Evolutionary conservation across 352 stramenopile species (phyloP).

Genomic region (Phytophthora colocasiae): DNA sequence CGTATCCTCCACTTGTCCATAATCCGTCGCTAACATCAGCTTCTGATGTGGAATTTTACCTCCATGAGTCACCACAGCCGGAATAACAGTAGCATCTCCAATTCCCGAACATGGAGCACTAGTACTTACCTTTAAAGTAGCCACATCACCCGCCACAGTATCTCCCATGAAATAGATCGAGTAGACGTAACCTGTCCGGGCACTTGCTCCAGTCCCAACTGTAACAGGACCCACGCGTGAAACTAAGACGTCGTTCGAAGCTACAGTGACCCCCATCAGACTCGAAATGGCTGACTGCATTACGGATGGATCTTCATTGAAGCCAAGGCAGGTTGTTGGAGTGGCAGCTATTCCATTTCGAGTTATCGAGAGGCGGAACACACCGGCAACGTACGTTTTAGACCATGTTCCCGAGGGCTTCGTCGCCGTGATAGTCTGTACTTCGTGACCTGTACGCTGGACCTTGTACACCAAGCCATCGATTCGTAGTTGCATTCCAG

Average conservation of each 20-base stretch:
- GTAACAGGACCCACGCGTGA: constrained; percentile 55
- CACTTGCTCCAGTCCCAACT: constrained; percentile 27
- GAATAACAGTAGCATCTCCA: constrained; percentile 25
- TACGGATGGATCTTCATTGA: constrained; percentile 36
- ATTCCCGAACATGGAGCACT: constrained; percentile 34
- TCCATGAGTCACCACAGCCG: constrained; percentile 76
- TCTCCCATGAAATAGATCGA: constrained; percentile 93
- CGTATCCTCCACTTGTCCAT: constrained; percentile 64
- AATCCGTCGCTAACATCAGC: constrained; percentile 84
- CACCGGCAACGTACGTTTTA: constrained; percentile 6
- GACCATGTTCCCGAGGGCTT: constrained; percentile 41
- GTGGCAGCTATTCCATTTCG: constrained; percentile 36
- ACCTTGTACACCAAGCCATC: constrained; percentile 90
- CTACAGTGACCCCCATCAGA: constrained; percentile 4
- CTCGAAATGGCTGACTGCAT: constrained; percentile 23
- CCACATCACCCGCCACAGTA: constrained; percentile 86
- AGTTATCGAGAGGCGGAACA: constrained; percentile 55
- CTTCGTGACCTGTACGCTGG: constrained; percentile 88
- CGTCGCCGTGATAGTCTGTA: constrained; percentile 80
- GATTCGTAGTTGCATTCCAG: constrained; percentile 89
- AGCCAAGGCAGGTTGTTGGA: constrained; percentile 49
- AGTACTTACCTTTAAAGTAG: constrained; percentile 32
- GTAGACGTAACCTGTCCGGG: constrained; percentile 82
- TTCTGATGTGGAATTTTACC: constrained; percentile 82
- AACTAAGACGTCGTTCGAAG: constrained; percentile 65